These are phyloP conservation scores for Termitomyces sp. DNA, from an alignment of 768 basidiomycete species.

Conservation along the genomic window DNA sequence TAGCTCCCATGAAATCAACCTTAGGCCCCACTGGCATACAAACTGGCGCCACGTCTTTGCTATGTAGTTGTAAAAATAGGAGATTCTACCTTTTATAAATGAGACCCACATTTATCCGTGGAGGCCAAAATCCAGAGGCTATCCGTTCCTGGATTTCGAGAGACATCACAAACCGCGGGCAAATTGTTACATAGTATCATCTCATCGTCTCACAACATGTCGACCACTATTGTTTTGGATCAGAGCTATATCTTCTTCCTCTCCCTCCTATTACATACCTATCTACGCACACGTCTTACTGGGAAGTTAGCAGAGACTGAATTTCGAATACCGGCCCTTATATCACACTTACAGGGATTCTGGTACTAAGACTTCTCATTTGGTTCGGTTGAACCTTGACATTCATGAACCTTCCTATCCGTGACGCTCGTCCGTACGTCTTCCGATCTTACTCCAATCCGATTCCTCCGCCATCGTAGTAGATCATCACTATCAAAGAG, in stretches of 20 bases:
- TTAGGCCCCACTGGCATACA: too few species aligned
- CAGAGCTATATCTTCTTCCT: neutral
- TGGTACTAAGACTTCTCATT: neutral
- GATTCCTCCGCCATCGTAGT: neutral
- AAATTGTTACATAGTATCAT: neutral
- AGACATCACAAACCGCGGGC: neutral
- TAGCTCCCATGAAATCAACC: too few species aligned
- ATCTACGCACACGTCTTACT: neutral
- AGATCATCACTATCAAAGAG: neutral
- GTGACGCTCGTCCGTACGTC: neutral
- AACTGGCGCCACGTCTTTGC: neutral
- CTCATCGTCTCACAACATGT: neutral
- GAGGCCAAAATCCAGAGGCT: neutral
- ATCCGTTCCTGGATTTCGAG: neutral
- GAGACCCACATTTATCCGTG: neutral
- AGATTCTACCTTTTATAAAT: neutral
- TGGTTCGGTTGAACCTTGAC: conserved; percentile 1
- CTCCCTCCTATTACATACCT: neutral
- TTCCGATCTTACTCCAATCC: neutral
- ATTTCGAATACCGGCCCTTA: neutral
- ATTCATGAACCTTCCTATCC: neutral
- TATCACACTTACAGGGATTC: neutral
- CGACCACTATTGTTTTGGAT: neutral
- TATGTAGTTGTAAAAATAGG: neutral
- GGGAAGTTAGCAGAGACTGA: neutral